These are phyloP conservation scores for Agaricales sp. DNA, from an alignment of 1,284 basidiomycete species.

Conservation along the genomic window DNA sequence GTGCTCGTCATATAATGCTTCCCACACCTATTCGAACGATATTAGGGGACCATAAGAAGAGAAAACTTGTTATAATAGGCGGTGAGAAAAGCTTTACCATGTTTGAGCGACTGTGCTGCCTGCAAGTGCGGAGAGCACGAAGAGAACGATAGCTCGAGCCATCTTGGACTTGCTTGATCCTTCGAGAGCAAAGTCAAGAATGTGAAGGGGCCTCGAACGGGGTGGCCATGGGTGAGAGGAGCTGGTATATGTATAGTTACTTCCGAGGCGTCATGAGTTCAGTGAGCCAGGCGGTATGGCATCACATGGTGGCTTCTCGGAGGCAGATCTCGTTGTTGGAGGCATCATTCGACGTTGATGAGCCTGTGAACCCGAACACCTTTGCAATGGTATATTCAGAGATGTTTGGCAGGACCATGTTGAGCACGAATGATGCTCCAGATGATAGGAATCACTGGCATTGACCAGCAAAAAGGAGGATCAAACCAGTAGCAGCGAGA, in stretches of 20 bases:
- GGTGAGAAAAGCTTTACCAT: constrained; percentile 16
- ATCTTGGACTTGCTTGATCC: too few relatives aligned
- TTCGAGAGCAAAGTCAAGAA: neutral
- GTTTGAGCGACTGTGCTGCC: constrained; percentile 16
- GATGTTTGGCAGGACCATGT: too few relatives aligned
- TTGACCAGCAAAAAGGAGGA: too few relatives aligned
- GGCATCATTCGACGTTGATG: too few relatives aligned
- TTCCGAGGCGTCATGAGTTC: neutral
- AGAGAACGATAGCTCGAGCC: neutral
- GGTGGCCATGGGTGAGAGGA: neutral
- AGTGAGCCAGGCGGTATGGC: neutral
- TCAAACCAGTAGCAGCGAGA: too few relatives aligned
- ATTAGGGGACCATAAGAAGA: neutral
- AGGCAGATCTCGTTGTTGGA: too few relatives aligned
- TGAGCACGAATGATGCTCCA: too few relatives aligned
- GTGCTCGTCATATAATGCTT: constrained; percentile 50
- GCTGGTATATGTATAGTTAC: neutral
- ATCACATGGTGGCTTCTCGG: neutral
- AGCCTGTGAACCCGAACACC: too few relatives aligned
- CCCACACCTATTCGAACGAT: constrained; percentile 40
- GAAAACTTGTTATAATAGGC: neutral
- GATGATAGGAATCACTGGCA: too few relatives aligned
- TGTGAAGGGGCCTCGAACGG: too few relatives aligned
- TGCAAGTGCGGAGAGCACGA: neutral
- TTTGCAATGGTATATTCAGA: too few relatives aligned